Percentiles rank a stretch among this genome's conserved stretches.
Conservation (phyloP, 164 flowering plant species). For the Taxillus chinensis region DNA sequence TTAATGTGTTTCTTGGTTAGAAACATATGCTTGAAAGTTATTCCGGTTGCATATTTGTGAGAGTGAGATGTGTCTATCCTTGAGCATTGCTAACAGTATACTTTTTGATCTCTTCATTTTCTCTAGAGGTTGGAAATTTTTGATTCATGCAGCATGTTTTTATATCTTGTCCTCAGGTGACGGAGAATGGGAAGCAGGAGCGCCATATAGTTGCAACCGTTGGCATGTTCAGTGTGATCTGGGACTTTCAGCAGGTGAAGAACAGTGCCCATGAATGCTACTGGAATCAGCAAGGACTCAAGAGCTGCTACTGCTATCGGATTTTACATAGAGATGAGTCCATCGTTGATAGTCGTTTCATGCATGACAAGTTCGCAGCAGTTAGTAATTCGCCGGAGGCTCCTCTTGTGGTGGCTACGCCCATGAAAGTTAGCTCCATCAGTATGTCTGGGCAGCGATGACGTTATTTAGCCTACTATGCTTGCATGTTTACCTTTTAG, state of each 20-base stretch:
- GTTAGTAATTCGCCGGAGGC: conserved; percentile 40
- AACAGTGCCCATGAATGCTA: conserved; percentile 41
- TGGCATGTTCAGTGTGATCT: conserved; percentile 67
- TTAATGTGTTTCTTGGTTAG: too few species aligned
- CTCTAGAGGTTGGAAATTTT: too few species aligned
- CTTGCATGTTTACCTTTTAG: neutral
- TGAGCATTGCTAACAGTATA: too few species aligned
- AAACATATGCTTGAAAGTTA: too few species aligned
- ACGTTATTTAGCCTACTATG: neutral
- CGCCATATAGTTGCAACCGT: conserved; percentile 56
- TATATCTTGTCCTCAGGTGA: conserved; percentile 30
- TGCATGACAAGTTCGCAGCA: conserved; percentile 42
- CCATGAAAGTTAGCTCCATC: conserved; percentile 40
- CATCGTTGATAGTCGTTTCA: conserved; percentile 38
- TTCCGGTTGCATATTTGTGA: too few species aligned
- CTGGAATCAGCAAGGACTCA: conserved; percentile 38
- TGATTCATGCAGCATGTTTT: neutral
- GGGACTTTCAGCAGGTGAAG: conserved; percentile 74
- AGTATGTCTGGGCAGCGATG: conserved; percentile 26
- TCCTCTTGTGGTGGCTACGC: conserved; percentile 46
- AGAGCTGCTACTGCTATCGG: conserved; percentile 44
- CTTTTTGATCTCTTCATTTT: too few species aligned
- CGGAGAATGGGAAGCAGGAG: conserved; percentile 67
- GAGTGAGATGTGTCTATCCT: too few species aligned
- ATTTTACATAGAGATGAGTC: conserved; percentile 38